Evolutionary conservation across 495 filamentous ascomycete genomes (phyloP).

Genomic region (Tuber aestivum): DNA sequence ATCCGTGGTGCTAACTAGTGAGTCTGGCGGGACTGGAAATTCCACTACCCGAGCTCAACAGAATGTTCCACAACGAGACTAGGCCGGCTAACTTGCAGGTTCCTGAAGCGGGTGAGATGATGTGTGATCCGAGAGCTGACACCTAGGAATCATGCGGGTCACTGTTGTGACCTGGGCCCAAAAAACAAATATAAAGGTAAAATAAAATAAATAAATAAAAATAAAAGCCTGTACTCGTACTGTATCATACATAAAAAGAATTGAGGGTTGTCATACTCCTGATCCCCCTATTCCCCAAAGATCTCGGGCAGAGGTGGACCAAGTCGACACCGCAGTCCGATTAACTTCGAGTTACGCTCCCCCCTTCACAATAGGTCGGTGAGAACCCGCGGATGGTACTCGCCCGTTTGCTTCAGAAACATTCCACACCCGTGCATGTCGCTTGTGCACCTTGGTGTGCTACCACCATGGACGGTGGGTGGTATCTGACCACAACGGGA

Average conservation of each 20-base stretch:
- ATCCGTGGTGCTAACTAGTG: not conserved
- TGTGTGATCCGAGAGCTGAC: not conserved
- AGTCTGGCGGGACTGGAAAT: not conserved
- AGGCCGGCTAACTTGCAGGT: not conserved
- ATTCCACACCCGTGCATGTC: not conserved
- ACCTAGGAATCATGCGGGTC: not conserved
- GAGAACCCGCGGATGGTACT: not conserved
- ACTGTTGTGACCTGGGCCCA: not conserved
- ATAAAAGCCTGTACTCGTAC: not conserved
- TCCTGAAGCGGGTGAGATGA: not conserved
- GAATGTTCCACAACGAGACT: not conserved
- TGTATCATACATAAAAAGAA: not conserved
- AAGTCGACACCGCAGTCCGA: not conserved
- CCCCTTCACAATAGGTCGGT: not conserved
- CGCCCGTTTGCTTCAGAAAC: not conserved
- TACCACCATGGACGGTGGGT: not conserved
- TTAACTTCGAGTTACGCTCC: not conserved
- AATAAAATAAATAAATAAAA: slow-evolving; percentile 1
- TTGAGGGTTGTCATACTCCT: not conserved
- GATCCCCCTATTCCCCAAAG: not conserved
- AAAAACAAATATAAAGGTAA: not conserved
- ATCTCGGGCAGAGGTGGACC: not conserved
- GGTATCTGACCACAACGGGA: not conserved
- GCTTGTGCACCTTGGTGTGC: not conserved
- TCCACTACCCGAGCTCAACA: not conserved